Base-by-base conservation (phyloP, 2,329 filamentous ascomycete species). In the Gaeumannomyces sp. region DNA sequence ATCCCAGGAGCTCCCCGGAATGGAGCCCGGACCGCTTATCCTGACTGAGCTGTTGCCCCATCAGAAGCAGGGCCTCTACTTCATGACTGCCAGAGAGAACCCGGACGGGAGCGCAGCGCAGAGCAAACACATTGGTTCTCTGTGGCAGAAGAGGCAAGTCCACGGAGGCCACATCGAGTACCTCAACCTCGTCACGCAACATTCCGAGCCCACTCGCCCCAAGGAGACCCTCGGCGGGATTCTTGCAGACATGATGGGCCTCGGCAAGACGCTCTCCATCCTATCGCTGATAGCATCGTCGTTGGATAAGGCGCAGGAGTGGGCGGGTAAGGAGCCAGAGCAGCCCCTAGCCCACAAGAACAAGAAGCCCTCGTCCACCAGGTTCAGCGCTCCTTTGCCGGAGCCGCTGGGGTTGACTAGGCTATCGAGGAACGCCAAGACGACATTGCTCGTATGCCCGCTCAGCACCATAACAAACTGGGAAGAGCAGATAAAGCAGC, bases 391-490 rank as follows among this genome's bases (percentile, higher is more conserved):
- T 28, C 75, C 80, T 28, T 73, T 72, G 38, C 79, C 80, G 27
- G 73, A 79, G 27, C 73, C 75, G 1, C 74, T 86, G 25, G 80
- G 76, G 2, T 74, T 86, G 27, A 85, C 83, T 16, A 76, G 72
- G 14, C 73, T 90, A n/a, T 76, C 78, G 27, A 81, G 80, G 58
- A 96, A 97, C 71, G 87, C 86, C 7, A 90, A 87, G 72, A 87
- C 91, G 0, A 98, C 95, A 0, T 80, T 99, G 38, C 83, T 99
- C 25, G 86, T 99, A 22, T 96, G 91, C 65, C 95, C 95, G 1
- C 83, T 97, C 3, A 97, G 92, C 72, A 95, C 94, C 0, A 88
- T 98, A 65, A 89, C 90, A 31, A 99, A 98, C 72, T 99, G 95
- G 95, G 90, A 94, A 71, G 88, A 93, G 69, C 95, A 99, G 76